phyloP scores from a whole-genome alignment of 345 rosid species.

The Eucalyptus shirleyi region DNA sequence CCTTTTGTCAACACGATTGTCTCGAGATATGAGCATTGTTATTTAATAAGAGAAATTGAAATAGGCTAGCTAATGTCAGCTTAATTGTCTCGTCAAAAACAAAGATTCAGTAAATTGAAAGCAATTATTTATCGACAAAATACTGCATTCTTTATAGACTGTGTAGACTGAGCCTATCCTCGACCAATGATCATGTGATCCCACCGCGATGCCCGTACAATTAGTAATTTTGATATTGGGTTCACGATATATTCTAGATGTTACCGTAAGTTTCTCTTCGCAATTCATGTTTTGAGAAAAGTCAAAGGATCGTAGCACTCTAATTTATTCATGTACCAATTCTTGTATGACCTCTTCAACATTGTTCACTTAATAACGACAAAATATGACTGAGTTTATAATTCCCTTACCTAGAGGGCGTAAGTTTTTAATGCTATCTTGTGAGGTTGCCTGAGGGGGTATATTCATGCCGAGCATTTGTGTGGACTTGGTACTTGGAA shows the following conservation, averaged over 20 bases:
- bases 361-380: not conserved
- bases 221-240: not conserved
- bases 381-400: not conserved
- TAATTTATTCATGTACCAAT: not conserved
- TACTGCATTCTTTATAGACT: not conserved
- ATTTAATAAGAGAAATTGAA: too few species aligned
- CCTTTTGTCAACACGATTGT: not conserved
- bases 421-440: not conserved
- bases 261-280: not conserved
- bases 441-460: not conserved
- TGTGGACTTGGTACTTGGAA: not conserved
- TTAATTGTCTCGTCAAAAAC: not conserved
- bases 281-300: not conserved
- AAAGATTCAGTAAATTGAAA: not conserved
- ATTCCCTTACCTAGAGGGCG: not conserved
- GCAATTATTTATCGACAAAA: too few species aligned
- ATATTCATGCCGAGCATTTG: not conserved
- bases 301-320: not conserved
- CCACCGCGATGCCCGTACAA: not conserved
- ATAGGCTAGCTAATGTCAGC: too few species aligned
- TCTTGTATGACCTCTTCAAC: not conserved
- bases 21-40: not conserved
- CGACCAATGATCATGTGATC: not conserved
- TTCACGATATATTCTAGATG: accelerated
- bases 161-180: not conserved